A percentile compares a stretch with the other conserved stretches of the same genome.
These are phyloP conservation scores for Dryadomyces quercivorus DNA, from an alignment of 2,329 filamentous ascomycete genomes.

Conservation along the genomic window DNA sequence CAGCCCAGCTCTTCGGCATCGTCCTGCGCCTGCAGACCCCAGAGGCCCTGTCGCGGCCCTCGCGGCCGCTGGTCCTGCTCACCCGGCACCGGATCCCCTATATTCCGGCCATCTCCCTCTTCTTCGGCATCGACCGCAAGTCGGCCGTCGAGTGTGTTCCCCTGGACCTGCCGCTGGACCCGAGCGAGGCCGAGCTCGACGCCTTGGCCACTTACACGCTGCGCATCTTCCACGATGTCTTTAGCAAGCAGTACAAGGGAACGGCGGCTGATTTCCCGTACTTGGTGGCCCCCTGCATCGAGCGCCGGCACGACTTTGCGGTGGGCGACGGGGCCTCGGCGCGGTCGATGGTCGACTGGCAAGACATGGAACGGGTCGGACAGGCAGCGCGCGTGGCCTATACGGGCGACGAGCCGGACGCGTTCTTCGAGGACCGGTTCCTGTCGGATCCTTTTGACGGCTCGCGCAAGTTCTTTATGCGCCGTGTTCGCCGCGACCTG, in stretches of 20 bases:
- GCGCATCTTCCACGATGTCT: constrained; percentile 67
- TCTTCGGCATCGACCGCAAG: constrained; percentile 50
- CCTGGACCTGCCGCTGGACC: constrained; percentile 28
- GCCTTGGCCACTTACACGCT: constrained; percentile 62
- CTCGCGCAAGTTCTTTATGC: constrained; percentile 47
- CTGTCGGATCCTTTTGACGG: constrained; percentile 48
- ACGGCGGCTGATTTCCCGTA: constrained; percentile 60
- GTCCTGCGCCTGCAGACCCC: constrained; percentile 47
- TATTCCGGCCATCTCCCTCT: constrained; percentile 59
- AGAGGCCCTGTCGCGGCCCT: constrained; percentile 41
- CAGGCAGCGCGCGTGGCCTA: constrained; percentile 17
- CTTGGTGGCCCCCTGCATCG: constrained; percentile 55
- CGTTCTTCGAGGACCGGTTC: constrained; percentile 40
- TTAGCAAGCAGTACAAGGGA: constrained; percentile 72
- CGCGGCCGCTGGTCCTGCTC: constrained; percentile 56
- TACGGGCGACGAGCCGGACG: constrained; percentile 28
- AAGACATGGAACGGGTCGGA: constrained; percentile 12
- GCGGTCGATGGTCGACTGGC: constrained; percentile 46
- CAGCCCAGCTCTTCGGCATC: constrained; percentile 46
- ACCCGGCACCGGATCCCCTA: constrained; percentile 53
- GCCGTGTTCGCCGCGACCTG: constrained; percentile 41
- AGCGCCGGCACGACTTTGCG: constrained; percentile 16
- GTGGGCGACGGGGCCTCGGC: constrained; percentile 12
- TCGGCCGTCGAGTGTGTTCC: constrained; percentile 43
- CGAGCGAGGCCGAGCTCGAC: constrained; percentile 30